phyloP scores from a whole-genome alignment of 2,329 filamentous ascomycete genomes.

The Trichoderma oligosporum region DNA sequence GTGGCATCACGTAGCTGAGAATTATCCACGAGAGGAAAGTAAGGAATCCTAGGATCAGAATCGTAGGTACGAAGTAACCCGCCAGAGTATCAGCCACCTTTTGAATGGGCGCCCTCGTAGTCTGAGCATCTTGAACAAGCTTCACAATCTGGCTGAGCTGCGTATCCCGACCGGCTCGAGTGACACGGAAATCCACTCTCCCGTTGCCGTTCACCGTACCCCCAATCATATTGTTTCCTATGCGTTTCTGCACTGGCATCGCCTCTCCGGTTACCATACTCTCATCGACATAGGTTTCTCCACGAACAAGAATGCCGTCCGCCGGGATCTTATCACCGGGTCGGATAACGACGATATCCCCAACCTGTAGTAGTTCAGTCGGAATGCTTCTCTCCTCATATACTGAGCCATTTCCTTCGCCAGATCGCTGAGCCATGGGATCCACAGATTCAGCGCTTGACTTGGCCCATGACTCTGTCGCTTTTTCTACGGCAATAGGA shows the following conservation, averaged over 20 bases:
- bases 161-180: slow-evolving; percentile 86
- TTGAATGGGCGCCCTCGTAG: slow-evolving; percentile 89
- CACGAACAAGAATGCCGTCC: slow-evolving; percentile 80
- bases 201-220: slow-evolving; percentile 95
- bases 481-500: slow-evolving; percentile 88
- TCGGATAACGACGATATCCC: slow-evolving; percentile 86
- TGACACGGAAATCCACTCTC: slow-evolving; percentile 87
- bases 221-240: slow-evolving; percentile 76
- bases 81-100: slow-evolving; percentile 85
- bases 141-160: slow-evolving; percentile 97
- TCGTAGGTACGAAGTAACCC: slow-evolving; percentile 89
- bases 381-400: slow-evolving; percentile 84
- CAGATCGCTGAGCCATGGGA: slow-evolving; percentile 39
- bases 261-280: slow-evolving; percentile 98
- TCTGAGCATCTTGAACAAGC: slow-evolving; percentile 96
- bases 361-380: slow-evolving; percentile 89
- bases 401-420: slow-evolving; percentile 50
- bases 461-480: slow-evolving; percentile 69
- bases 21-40: slow-evolving; percentile 96
- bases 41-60: slow-evolving; percentile 75
- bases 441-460: slow-evolving; percentile 31
- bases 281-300: slow-evolving; percentile 92
- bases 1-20: slow-evolving; percentile 75
- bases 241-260: slow-evolving; percentile 87
- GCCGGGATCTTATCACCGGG: slow-evolving; percentile 97